A percentile compares a stretch with the other conserved stretches of the same genome.
phyloP scores from a whole-genome alignment of 768 basidiomycete species.

The Galerina sulciceps region DNA sequence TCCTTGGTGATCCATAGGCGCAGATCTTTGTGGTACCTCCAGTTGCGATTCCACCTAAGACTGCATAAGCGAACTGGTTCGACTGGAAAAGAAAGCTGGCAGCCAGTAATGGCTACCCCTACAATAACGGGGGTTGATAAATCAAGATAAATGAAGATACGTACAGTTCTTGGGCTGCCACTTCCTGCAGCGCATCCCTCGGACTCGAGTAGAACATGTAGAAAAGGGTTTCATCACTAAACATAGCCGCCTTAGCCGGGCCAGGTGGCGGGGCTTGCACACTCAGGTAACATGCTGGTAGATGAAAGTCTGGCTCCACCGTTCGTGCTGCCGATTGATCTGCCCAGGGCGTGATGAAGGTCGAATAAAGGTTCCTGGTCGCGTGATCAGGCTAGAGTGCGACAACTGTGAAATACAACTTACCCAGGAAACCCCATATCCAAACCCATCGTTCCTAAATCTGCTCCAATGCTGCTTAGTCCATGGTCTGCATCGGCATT shows the following conservation, averaged over 20 bases:
- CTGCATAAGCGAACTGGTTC: slow-evolving; percentile 9
- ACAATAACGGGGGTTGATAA: not conserved
- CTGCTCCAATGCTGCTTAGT: slow-evolving; percentile 84
- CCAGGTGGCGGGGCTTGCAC: slow-evolving; percentile 88
- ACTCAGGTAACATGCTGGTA: slow-evolving; percentile 87
- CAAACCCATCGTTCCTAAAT: slow-evolving; percentile 89
- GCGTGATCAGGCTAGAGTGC: slow-evolving; percentile 17
- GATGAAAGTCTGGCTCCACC: slow-evolving; percentile 91
- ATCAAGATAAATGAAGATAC: slow-evolving; percentile 36
- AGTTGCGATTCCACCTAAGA: slow-evolving; percentile 87
- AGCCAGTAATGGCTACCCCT: not conserved
- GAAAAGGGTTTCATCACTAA: slow-evolving; percentile 96
- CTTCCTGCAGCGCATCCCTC: slow-evolving; percentile 89
- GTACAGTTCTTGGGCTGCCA: slow-evolving; percentile 94
- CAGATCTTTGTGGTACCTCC: slow-evolving; percentile 95
- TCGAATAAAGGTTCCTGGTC: slow-evolving; percentile 81
- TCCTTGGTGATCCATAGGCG: slow-evolving; percentile 89
- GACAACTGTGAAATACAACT: slow-evolving; percentile 34
- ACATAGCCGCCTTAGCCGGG: slow-evolving; percentile 77
- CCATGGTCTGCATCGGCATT: slow-evolving; percentile 77
- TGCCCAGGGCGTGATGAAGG: slow-evolving; percentile 96
- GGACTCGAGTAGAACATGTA: slow-evolving; percentile 98
- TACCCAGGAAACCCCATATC: slow-evolving; percentile 87
- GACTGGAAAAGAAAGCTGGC: slow-evolving; percentile 10
- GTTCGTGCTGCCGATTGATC: slow-evolving; percentile 84